These are phyloP conservation scores for Penicillium chermesinum DNA, from an alignment of 495 filamentous ascomycete species.

Conservation along the genomic window DNA sequence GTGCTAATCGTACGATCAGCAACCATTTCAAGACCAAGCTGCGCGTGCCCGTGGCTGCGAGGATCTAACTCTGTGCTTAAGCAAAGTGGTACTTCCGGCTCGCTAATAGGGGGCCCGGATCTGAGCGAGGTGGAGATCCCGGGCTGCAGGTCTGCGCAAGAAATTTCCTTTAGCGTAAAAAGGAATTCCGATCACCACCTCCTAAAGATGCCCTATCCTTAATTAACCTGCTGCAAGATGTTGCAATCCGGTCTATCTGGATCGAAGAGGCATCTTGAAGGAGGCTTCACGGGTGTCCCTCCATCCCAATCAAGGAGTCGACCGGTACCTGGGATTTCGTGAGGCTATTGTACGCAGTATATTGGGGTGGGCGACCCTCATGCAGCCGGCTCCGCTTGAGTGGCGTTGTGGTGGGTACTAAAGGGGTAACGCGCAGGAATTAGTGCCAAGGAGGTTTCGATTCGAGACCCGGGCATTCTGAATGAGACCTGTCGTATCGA, in stretches of 20 bases:
- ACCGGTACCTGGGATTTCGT: not conserved
- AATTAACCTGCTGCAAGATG: not conserved
- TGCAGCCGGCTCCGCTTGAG: not conserved
- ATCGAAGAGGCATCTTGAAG: not conserved
- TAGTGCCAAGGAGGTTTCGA: not conserved
- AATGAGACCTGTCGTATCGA: not conserved
- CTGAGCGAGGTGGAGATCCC: not conserved
- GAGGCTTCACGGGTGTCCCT: not conserved
- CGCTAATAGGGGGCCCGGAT: not conserved
- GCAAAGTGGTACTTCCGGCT: too few species aligned
- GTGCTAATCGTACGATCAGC: too few species aligned
- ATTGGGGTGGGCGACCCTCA: not conserved
- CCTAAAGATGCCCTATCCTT: not conserved
- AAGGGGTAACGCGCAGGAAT: not conserved
- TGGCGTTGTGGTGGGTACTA: not conserved
- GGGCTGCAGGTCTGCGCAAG: not conserved
- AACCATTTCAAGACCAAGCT: too few species aligned
- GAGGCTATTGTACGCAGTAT: not conserved
- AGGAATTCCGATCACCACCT: not conserved
- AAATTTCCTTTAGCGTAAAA: not conserved
- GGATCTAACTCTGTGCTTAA: too few species aligned
- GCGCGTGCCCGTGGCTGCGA: too few species aligned
- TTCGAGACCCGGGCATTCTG: not conserved
- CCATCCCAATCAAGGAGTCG: not conserved
- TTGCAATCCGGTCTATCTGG: not conserved